Base-by-base conservation (phyloP, 192 early-diverging fungal genomes). In the Rhizoclosmatium globosum region DNA sequence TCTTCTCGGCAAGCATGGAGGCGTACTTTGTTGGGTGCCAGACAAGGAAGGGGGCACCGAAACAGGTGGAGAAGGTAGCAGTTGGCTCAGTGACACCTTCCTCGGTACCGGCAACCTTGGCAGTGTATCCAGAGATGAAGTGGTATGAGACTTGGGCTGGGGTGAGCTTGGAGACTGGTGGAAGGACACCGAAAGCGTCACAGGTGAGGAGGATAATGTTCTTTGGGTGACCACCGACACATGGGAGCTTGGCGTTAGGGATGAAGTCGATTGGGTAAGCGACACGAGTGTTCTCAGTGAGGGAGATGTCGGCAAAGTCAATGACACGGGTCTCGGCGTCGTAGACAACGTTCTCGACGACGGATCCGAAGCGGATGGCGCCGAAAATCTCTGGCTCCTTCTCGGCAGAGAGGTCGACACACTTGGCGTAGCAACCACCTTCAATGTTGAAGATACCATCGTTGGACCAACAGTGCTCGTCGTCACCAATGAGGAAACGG, bases 401-500 rank as follows among this genome's bases (percentile, higher is more conserved):
- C 80, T 95, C 96, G 53, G 92, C 92, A 11, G 95, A 96, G 50
- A 99, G 88, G 77, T 97, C 95, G 77, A 99, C 95, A 79, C 92
- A 93, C 89, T 99, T 99, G 78, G 97, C 97, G 82, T 99, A 99
- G 89, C 97, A 99, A 45, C 97, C 97, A 74, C 97, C 97, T 88
- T 99, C 97, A 74, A 99, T 97, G 89, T 99, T 99, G 93, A 99
- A 99, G 68, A 98, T 87, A 77, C 96, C 96, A 57, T 91, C 89
- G 80, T 98, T 94, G n/a, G 93, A 94, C 97, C 97, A 99, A 85
- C 96, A 97, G 86, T 99, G 97, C 87, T 99, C 97, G 87, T 99
- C 97, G 86, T 99, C 97, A 86, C 97, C 97, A 82, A 99, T 99
- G 64, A 99, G 85, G 78, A 90, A 89, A 50, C 97, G 94, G 81